Evolutionary conservation across 2,329 filamentous ascomycete species (phyloP).

Genomic region (Cladosporium sp.): DNA sequence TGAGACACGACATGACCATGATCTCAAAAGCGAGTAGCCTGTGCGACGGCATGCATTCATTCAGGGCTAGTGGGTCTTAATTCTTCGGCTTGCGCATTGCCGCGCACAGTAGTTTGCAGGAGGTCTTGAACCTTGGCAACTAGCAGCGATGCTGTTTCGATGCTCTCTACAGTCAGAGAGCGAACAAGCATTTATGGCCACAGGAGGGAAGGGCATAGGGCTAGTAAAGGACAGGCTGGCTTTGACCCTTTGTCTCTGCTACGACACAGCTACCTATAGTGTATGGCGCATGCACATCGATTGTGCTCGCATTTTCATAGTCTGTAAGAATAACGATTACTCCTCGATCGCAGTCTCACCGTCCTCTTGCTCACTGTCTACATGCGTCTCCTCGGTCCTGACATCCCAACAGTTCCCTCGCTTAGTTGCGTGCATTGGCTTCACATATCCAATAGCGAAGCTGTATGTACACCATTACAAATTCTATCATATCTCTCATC

Average conservation of each 20-base stretch:
- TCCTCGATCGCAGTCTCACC: background rate
- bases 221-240: background rate
- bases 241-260: background rate
- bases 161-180: background rate
- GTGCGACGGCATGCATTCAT: background rate
- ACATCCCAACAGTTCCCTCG: background rate
- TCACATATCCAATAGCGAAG: background rate
- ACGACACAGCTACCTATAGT: background rate
- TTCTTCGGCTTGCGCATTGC: constrained; percentile 14
- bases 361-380: background rate
- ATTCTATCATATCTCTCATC: background rate
- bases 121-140: constrained; percentile 1
- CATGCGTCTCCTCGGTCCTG: background rate
- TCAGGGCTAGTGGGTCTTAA: background rate
- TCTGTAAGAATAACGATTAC: background rate
- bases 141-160: background rate
- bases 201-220: background rate
- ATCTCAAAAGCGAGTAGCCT: background rate
- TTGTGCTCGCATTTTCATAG: background rate
- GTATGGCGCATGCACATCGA: background rate
- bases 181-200: background rate
- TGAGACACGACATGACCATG: background rate
- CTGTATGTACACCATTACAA: background rate
- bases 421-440: background rate
- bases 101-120: constrained; percentile 8